Conservation (phyloP, 495 filamentous ascomycete genomes). For the Penicillium turbatum region DNA sequence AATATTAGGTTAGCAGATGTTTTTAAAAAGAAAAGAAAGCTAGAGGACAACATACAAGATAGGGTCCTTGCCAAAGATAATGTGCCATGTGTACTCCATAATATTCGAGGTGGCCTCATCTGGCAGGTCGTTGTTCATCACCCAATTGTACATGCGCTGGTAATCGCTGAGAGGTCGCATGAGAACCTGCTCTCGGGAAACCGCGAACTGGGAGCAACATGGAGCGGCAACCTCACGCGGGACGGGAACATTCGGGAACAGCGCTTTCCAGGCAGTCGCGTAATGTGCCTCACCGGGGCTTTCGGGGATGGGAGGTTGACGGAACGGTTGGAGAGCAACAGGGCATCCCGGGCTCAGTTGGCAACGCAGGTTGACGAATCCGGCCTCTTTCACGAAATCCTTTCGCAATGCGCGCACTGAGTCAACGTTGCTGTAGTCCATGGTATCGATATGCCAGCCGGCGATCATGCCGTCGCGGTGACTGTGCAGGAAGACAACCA, state of each 20-base stretch:
- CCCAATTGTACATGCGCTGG: constrained; percentile 54
- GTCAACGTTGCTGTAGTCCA: constrained; percentile 42
- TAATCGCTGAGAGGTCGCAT: constrained; percentile 51
- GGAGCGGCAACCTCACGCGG: constrained; percentile 48
- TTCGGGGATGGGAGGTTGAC: constrained; percentile 47
- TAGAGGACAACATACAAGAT: constrained; percentile 38
- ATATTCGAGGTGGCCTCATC: constrained; percentile 45
- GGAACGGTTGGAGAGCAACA: constrained; percentile 39
- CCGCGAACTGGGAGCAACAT: constrained; percentile 70
- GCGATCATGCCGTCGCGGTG: constrained; percentile 37
- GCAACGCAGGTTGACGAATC: constrained; percentile 43
- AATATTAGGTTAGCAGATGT: constrained; percentile 8
- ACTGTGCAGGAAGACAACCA: constrained; percentile 43
- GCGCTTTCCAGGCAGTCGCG: constrained; percentile 39
- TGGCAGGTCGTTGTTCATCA: constrained; percentile 45
- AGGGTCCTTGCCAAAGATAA: constrained; percentile 50
- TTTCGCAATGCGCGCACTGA: constrained; percentile 36
- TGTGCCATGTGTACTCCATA: constrained; percentile 54
- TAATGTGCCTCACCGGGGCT: constrained; percentile 43
- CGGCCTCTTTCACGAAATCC: constrained; percentile 33
- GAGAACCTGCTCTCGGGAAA: constrained; percentile 50
- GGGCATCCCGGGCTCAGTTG: constrained; percentile 40
- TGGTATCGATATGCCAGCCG: constrained; percentile 47
- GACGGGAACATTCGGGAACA: constrained; percentile 41
- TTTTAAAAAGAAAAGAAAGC: background rate